These are phyloP conservation scores for Pseudoscleropodium purum DNA, from an alignment of 225 moss, liverwort and hornwort species.

Conservation along the genomic window DNA sequence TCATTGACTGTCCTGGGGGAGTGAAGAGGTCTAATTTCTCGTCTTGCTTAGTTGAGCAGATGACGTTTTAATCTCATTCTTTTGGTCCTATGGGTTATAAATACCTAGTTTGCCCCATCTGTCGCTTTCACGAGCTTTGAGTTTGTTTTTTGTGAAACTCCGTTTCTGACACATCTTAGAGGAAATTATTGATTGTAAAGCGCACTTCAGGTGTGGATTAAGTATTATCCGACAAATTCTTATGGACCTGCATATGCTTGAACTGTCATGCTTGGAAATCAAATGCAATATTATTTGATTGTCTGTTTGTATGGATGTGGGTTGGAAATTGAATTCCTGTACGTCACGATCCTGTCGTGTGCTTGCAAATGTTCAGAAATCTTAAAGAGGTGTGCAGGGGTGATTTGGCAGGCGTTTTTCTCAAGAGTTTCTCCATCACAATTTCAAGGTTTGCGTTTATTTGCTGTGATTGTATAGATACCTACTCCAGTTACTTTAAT, in stretches of 20 bases:
- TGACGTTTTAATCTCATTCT: constrained; percentile 28
- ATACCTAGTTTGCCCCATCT: background rate
- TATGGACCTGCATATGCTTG: background rate
- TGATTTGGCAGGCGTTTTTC: background rate
- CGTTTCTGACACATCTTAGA: background rate
- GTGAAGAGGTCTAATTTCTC: constrained; percentile 23
- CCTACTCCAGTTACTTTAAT: background rate
- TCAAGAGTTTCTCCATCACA: background rate
- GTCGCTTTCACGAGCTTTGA: background rate
- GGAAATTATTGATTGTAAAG: background rate
- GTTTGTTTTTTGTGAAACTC: background rate
- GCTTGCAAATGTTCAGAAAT: background rate
- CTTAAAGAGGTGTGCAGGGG: background rate
- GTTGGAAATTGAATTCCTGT: background rate
- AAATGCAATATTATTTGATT: background rate
- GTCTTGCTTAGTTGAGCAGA: constrained; percentile 47
- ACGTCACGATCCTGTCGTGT: background rate
- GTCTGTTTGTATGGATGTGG: background rate
- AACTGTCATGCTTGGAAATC: background rate
- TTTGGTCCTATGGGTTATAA: constrained; percentile 16
- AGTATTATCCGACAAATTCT: background rate
- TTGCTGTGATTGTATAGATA: background rate
- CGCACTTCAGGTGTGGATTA: background rate
- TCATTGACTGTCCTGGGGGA: constrained; percentile 13
- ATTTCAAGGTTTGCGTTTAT: background rate